Evolutionary conservation across 2,329 filamentous ascomycete genomes (phyloP).

Genomic region (Emmonsiellopsis sp.): DNA sequence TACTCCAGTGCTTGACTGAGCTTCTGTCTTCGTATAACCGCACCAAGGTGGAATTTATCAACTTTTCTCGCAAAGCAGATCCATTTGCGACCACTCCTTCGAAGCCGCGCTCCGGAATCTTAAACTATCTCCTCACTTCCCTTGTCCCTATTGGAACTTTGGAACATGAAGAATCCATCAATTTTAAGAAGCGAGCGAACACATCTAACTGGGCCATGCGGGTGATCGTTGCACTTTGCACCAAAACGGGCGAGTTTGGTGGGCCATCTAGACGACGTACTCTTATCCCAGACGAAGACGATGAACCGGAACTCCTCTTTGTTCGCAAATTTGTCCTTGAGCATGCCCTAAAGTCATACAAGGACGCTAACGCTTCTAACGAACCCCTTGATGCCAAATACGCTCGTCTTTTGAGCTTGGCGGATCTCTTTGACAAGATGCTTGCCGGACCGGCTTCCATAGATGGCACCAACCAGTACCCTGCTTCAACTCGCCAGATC

Average conservation of each 20-base stretch:
- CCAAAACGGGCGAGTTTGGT: constrained; percentile 73
- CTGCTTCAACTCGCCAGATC: constrained; percentile 67
- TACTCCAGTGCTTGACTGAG: constrained; percentile 85
- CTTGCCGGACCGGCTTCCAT: constrained; percentile 69
- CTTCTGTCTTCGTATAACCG: constrained; percentile 85
- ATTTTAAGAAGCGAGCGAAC: constrained; percentile 73
- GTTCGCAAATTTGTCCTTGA: constrained; percentile 93
- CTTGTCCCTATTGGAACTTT: constrained; percentile 59
- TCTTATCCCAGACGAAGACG: constrained; percentile 29
- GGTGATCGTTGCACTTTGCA: constrained; percentile 76
- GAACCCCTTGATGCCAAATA: constrained; percentile 82
- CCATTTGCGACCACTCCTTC: constrained; percentile 78
- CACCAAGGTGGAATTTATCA: constrained; percentile 97
- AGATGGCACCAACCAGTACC: constrained; percentile 37
- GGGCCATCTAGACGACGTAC: constrained; percentile 45
- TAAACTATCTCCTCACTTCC: constrained; percentile 87
- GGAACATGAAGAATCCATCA: constrained; percentile 63
- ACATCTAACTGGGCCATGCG: constrained; percentile 81
- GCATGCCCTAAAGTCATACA: constrained; percentile 84
- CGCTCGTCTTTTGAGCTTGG: constrained; percentile 73
- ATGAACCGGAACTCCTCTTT: constrained; percentile 57
- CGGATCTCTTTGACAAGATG: constrained; percentile 89
- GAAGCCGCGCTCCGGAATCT: constrained; percentile 81
- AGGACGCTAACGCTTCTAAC: constrained; percentile 68
- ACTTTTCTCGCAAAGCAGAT: constrained; percentile 88